phyloP scores from a whole-genome alignment of 2,329 filamentous ascomycete species.

The Ampelomyces quisqualis region DNA sequence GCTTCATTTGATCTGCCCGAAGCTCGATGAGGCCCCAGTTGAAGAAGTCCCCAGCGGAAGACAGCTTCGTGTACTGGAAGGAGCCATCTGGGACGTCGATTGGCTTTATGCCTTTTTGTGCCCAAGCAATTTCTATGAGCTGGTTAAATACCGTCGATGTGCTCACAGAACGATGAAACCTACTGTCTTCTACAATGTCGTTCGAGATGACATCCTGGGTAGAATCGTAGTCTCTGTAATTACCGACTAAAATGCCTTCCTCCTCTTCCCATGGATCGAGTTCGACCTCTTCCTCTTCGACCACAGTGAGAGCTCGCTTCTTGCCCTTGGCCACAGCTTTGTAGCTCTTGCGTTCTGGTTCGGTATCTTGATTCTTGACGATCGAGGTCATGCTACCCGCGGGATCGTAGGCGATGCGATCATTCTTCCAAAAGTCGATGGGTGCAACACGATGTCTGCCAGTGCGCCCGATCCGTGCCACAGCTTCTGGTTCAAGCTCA shows the following conservation, averaged over 20 bases:
- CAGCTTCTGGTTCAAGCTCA: conserved; percentile 34
- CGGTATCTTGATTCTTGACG: conserved; percentile 68
- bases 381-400: conserved; percentile 74
- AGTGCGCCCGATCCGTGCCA: conserved; percentile 55
- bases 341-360: conserved; percentile 36
- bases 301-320: conserved; percentile 35
- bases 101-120: conserved; percentile 58
- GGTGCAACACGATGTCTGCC: conserved; percentile 78
- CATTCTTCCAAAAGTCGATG: conserved; percentile 83
- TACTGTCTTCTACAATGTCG: conserved; percentile 50
- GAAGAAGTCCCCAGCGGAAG: conserved; percentile 65
- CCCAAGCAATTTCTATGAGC: conserved; percentile 59
- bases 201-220: conserved; percentile 58
- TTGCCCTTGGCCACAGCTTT: conserved; percentile 32
- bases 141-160: conserved; percentile 16
- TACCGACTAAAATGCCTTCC: conserved; percentile 64
- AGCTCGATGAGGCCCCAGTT: conserved; percentile 88
- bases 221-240: conserved; percentile 65
- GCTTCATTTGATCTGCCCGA: conserved; percentile 78
- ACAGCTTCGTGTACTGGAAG: conserved; percentile 86
- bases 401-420: conserved; percentile 69
- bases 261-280: conserved; percentile 71
- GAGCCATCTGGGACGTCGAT: conserved; percentile 63
- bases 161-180: conserved; percentile 8
- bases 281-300: conserved; percentile 57